These are phyloP conservation scores for Sphaceloma murrayae DNA, from an alignment of 2,329 filamentous ascomycete genomes.

Conservation along the genomic window DNA sequence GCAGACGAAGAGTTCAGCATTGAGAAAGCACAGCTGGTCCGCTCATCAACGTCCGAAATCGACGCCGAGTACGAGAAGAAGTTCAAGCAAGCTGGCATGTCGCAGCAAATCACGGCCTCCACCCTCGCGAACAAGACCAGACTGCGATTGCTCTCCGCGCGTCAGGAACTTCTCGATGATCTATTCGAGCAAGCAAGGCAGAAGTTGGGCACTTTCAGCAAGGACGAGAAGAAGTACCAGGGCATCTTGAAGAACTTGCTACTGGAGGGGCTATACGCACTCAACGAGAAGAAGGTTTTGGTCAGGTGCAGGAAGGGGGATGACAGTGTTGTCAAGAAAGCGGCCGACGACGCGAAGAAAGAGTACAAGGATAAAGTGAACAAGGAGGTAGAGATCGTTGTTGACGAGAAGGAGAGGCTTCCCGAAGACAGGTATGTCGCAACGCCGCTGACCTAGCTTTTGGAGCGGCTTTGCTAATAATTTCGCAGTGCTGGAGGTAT, in stretches of 20 bases:
- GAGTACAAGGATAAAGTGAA: conserved; percentile 71
- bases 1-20: conserved; percentile 98
- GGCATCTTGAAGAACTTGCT: conserved; percentile 67
- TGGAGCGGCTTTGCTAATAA: conserved; percentile 18
- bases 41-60: conserved; percentile 86
- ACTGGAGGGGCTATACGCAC: conserved; percentile 79
- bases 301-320: conserved; percentile 74
- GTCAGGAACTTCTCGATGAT: conserved; percentile 82
- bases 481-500: conserved; percentile 68
- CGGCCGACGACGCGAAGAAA: conserved; percentile 62
- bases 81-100: conserved; percentile 97
- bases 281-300: conserved; percentile 69
- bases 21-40: conserved; percentile 97
- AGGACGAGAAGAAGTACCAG: conserved; percentile 67
- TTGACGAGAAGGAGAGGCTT: conserved; percentile 72
- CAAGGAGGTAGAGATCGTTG: conserved; percentile 56
- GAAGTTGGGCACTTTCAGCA: conserved; percentile 56
- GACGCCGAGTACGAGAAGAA: conserved; percentile 94
- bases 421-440: conserved; percentile 70
- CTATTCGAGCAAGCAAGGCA: conserved; percentile 75
- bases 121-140: conserved; percentile 94
- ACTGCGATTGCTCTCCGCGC: conserved; percentile 73
- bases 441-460: not conserved
- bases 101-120: conserved; percentile 95
- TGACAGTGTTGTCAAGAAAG: conserved; percentile 63